Percentiles rank a stretch among this genome's conserved stretches.
Evolutionary conservation across 148 eudicot species (phyloP).

Genomic region (Camellia sinensis): DNA sequence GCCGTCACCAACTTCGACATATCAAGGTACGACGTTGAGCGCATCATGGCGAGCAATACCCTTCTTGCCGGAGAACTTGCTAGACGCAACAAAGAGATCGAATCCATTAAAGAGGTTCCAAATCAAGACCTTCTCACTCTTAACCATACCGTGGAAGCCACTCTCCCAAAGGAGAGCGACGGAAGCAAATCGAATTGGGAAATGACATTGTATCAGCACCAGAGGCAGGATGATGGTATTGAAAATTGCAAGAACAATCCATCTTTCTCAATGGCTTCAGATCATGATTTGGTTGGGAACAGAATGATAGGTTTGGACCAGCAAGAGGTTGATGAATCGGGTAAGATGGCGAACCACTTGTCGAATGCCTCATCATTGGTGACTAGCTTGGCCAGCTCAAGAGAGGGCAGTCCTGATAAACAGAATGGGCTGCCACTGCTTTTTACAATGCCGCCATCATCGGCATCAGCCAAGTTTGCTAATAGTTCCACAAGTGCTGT

Average conservation of each 20-base stretch:
- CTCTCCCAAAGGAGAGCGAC: constrained; percentile 6
- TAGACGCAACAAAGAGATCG: constrained; percentile 48
- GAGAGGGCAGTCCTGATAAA: constrained; percentile 62
- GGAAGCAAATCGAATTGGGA: constrained; percentile 39
- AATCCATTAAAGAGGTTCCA: neutral
- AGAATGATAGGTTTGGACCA: constrained; percentile 22
- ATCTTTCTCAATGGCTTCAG: constrained; percentile 24
- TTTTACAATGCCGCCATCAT: constrained; percentile 42
- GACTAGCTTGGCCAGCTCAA: constrained; percentile 52
- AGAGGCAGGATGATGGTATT: constrained; percentile 1
- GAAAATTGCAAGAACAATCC: constrained; percentile 18
- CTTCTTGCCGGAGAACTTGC: constrained; percentile 79
- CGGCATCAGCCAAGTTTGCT: constrained; percentile 34
- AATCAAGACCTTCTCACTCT: neutral
- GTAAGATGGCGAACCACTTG: constrained; percentile 23
- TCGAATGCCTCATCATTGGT: constrained; percentile 50
- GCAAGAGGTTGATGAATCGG: constrained; percentile 19
- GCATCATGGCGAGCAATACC: constrained; percentile 76
- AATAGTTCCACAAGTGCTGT: constrained; percentile 24
- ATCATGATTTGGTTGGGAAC: constrained; percentile 13
- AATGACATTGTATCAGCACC: constrained; percentile 30
- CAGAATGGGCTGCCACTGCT: constrained; percentile 37
- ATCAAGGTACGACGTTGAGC: constrained; percentile 71
- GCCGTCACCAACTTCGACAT: constrained; percentile 92
- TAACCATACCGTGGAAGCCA: neutral